Conservation (phyloP, 2,329 filamentous ascomycete species). For the Fusarium subglutinans region DNA sequence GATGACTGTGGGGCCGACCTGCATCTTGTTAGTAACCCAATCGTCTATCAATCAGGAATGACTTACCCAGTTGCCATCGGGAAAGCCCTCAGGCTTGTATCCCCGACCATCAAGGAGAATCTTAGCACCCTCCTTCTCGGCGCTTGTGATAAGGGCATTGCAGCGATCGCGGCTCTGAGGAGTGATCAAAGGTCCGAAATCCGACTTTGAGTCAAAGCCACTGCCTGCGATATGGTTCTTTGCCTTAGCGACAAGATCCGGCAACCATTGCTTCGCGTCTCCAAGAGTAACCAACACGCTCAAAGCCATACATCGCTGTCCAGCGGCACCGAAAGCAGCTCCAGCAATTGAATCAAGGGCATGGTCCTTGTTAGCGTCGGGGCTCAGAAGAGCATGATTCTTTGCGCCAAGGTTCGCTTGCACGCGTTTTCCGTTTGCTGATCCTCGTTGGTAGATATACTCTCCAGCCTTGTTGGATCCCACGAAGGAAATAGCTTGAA, state of each 20-base stretch:
- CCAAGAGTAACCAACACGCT: slow-evolving; percentile 80
- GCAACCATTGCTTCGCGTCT: slow-evolving; percentile 78
- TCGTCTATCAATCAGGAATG: fast-evolving
- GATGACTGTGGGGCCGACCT: slow-evolving; percentile 79
- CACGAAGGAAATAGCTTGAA: slow-evolving; percentile 84
- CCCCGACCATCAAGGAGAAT: slow-evolving; percentile 81
- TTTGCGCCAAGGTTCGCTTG: slow-evolving; percentile 85
- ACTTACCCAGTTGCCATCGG: slow-evolving; percentile 69
- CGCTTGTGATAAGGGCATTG: slow-evolving; percentile 74
- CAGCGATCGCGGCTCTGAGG: slow-evolving; percentile 78
- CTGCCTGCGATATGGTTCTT: slow-evolving; percentile 76
- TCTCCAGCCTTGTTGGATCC: slow-evolving; percentile 84
- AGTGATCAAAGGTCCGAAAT: slow-evolving; percentile 80
- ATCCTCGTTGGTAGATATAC: slow-evolving; percentile 78
- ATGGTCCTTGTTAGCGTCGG: slow-evolving; percentile 84
- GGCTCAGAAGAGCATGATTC: slow-evolving; percentile 82
- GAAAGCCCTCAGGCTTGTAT: slow-evolving; percentile 73
- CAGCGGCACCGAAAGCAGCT: slow-evolving; percentile 83
- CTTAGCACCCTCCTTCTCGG: slow-evolving; percentile 78
- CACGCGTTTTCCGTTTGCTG: slow-evolving; percentile 81
- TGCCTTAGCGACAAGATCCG: slow-evolving; percentile 76
- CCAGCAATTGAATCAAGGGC: slow-evolving; percentile 80
- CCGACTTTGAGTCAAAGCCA: slow-evolving; percentile 78
- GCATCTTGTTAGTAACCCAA: neutral
- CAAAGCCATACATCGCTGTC: slow-evolving; percentile 83